Conservation (phyloP, 306 rosid species). For the Fagus sylvatica region DNA sequence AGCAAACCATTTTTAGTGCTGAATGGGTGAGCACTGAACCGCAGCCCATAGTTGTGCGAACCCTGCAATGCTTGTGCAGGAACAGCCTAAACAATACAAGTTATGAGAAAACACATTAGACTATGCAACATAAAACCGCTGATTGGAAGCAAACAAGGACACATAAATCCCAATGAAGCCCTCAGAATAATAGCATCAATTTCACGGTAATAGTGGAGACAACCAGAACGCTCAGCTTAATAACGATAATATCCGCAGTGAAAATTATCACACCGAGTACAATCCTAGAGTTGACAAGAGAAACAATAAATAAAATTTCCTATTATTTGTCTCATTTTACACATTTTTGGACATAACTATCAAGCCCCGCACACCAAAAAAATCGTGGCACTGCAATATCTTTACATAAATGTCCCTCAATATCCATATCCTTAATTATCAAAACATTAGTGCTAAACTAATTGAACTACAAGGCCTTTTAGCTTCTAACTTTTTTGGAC, state of each 20-base stretch:
- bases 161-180: constrained; percentile 11
- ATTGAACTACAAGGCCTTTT: not conserved
- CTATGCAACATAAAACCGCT: constrained; percentile 8
- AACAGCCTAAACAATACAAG: constrained; percentile 58
- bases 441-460: not conserved
- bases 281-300: no score
- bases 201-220: not conserved
- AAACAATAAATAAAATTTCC: no score
- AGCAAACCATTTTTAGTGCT: constrained; percentile 66
- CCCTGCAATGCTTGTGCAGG: constrained; percentile 64
- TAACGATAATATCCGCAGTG: not conserved
- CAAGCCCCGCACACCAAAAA: not conserved
- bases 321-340: not conserved
- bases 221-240: not conserved
- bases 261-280: not conserved
- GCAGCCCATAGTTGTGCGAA: constrained; percentile 56
- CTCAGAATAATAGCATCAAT: not conserved
- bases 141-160: not conserved
- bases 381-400: not conserved
- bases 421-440: not conserved
- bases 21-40: constrained; percentile 55
- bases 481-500: no score
- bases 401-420: not conserved
- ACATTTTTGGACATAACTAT: not conserved
- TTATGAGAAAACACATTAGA: constrained; percentile 16